Evolutionary conservation across 1,284 basidiomycete genomes (phyloP), one percentile per base, ranked within the genome.

Genomic region (Pseudozyma sp.): DNA sequence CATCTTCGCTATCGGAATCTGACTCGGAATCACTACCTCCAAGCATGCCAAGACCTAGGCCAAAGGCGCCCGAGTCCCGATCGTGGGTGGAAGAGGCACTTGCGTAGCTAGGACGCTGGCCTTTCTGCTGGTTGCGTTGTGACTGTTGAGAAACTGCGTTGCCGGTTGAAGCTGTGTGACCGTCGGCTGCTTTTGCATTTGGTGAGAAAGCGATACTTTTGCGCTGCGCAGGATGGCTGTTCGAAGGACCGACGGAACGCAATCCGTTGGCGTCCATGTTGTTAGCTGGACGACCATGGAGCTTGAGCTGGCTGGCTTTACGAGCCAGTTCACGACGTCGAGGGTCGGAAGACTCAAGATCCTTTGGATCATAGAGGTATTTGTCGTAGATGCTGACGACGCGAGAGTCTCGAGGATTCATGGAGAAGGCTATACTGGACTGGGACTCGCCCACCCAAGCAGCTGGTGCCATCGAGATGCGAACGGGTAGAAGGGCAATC

Each of bases 331-430:
- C 70, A 25, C 76, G 72, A 12, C 73, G 59, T 11, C 68, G 58
- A n/a, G 76, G 76, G 43, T 78, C 76, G 18, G 76, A 66, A 14
- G 73, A 76, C 25, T 69, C 65, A 38, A 78, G 70, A 52, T 78
- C 76, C 31, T 63, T 73, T 3, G 76, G 73, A 38, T 78, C 76
- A 69, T 77, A 79, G 42, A 79, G 69, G 39, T 79, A 79, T 60
- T 77, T 75, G 59, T 79, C 77, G 58, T 79, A 79, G 67, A 79
- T 79, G 55, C 76, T 78, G 51, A 76, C 65, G 42, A 79, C 69
- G n/a, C 77, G 75, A 36, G 75, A 76, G 39, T 79, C 77, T 40
- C 74, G 65, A 21, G 68, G 67, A 45, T 75, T 75, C 52, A 63
- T 53, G 13, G 67, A 70, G 42, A 65, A 66, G 38, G 62, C 66